These are phyloP conservation scores for Fusarium guadeloupense DNA, from an alignment of 2,329 filamentous ascomycete species.

Conservation along the genomic window DNA sequence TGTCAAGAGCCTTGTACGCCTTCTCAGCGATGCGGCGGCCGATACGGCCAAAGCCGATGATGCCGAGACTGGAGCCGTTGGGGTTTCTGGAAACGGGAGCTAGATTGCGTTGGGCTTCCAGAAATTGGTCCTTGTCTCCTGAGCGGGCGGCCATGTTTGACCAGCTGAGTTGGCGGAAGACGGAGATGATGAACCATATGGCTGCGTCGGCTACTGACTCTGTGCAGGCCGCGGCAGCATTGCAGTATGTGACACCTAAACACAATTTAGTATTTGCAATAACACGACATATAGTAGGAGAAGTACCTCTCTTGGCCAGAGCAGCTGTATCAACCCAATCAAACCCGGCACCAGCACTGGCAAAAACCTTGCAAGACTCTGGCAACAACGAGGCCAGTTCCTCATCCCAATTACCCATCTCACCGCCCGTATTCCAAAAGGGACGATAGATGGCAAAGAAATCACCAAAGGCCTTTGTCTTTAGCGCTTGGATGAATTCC, in stretches of 20 bases:
- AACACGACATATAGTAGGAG: fast-evolving
- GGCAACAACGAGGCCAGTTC: slow-evolving; percentile 39
- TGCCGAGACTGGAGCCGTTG: slow-evolving; percentile 37
- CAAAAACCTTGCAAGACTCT: slow-evolving; percentile 38
- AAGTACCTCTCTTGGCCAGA: slow-evolving; percentile 36
- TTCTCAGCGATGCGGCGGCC: slow-evolving; percentile 42
- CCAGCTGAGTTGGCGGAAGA: slow-evolving; percentile 42
- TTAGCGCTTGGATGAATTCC: slow-evolving; percentile 40
- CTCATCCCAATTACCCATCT: slow-evolving; percentile 44
- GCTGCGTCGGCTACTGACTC: slow-evolving; percentile 41
- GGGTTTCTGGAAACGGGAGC: slow-evolving; percentile 41
- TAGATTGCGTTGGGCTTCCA: slow-evolving; percentile 38
- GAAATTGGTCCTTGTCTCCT: slow-evolving; percentile 38
- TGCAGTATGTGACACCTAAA: slow-evolving; percentile 41
- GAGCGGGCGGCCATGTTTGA: slow-evolving; percentile 40
- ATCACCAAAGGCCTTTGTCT: slow-evolving; percentile 37
- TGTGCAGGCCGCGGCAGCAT: slow-evolving; percentile 41
- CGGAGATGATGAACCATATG: slow-evolving; percentile 44
- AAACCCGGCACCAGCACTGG: slow-evolving; percentile 42
- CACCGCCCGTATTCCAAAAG: slow-evolving; percentile 43
- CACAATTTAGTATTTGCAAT: neutral
- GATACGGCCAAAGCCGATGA: slow-evolving; percentile 42
- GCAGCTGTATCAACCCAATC: slow-evolving; percentile 42
- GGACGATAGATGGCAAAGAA: slow-evolving; percentile 42
- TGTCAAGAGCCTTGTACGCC: slow-evolving; percentile 41